These are phyloP conservation scores for Russula sp. DNA, from an alignment of 768 basidiomycete species.

Conservation along the genomic window DNA sequence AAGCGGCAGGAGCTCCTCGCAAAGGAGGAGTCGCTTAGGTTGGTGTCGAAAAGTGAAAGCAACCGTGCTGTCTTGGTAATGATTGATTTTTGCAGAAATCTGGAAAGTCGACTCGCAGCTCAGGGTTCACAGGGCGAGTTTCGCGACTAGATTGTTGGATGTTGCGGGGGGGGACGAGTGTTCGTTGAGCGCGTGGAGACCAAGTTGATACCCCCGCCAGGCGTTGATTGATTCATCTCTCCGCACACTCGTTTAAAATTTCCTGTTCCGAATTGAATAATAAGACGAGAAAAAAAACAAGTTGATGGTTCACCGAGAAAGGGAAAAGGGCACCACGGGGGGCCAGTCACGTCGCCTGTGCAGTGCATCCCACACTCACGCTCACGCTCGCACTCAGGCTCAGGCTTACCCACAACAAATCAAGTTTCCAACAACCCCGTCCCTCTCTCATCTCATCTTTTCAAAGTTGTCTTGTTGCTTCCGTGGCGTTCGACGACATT, in stretches of 20 bases:
- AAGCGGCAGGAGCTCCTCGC: conserved; percentile 94
- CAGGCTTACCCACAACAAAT: no score
- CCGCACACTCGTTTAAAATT: conserved; percentile 4
- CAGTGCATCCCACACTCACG: no score
- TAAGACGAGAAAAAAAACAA: not conserved
- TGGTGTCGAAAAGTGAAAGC: conserved; percentile 20
- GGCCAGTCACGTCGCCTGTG: no score
- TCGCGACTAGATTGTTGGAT: conserved; percentile 43
- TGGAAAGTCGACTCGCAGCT: conserved; percentile 86
- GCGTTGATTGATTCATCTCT: not conserved
- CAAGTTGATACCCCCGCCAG: conserved; percentile 26
- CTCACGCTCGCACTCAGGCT: no score
- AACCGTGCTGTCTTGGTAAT: not conserved
- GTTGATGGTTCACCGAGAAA: not conserved
- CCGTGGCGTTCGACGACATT: not conserved
- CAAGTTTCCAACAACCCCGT: no score
- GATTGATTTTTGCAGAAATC: conserved; percentile 46
- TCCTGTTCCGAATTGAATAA: not conserved
- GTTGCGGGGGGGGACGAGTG: conserved; percentile 19
- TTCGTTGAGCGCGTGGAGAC: not conserved
- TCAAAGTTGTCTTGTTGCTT: no score
- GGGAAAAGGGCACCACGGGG: conserved; percentile 1
- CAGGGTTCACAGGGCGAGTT: conserved; percentile 81
- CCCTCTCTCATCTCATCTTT: no score
- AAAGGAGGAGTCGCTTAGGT: conserved; percentile 92